These are phyloP conservation scores for Salvia miltiorrhiza DNA, from an alignment of 257 asterid genomes.

Conservation along the genomic window DNA sequence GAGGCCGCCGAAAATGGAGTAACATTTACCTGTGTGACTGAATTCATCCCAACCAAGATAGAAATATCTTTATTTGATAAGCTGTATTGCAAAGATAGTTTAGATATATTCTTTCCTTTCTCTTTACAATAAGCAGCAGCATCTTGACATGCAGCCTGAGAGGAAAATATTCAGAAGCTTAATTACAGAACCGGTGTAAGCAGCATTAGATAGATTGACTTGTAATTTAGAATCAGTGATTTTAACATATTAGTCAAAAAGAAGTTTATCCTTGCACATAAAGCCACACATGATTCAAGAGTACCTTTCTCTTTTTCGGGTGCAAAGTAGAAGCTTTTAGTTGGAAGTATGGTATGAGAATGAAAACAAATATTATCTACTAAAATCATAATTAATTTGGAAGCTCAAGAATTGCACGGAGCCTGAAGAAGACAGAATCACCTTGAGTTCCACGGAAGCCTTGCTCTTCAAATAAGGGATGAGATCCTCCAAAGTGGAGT, in stretches of 20 bases:
- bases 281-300: background rate
- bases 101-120: slow-evolving; percentile 71
- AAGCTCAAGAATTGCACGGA: background rate
- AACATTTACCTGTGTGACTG: slow-evolving; percentile 65
- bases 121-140: slow-evolving; percentile 73
- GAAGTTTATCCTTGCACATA: background rate
- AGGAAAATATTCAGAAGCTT: slow-evolving; percentile 20
- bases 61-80: slow-evolving; percentile 72
- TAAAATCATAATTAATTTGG: background rate
- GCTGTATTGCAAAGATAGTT: slow-evolving; percentile 82
- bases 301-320: background rate
- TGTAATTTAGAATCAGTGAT: background rate
- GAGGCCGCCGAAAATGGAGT: slow-evolving; percentile 5
- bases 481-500: slow-evolving; percentile 64
- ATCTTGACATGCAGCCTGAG: slow-evolving; percentile 78
- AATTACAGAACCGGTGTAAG: background rate
- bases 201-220: background rate
- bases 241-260: background rate
- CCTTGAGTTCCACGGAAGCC: slow-evolving; percentile 90
- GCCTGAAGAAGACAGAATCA: slow-evolving; percentile 17
- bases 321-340: background rate
- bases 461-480: slow-evolving; percentile 90
- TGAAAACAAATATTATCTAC: background rate
- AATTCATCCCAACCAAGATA: slow-evolving; percentile 88
- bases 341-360: background rate